Conservation (phyloP, 2,329 filamentous ascomycete genomes). For the Monilinia aucupariae region DNA sequence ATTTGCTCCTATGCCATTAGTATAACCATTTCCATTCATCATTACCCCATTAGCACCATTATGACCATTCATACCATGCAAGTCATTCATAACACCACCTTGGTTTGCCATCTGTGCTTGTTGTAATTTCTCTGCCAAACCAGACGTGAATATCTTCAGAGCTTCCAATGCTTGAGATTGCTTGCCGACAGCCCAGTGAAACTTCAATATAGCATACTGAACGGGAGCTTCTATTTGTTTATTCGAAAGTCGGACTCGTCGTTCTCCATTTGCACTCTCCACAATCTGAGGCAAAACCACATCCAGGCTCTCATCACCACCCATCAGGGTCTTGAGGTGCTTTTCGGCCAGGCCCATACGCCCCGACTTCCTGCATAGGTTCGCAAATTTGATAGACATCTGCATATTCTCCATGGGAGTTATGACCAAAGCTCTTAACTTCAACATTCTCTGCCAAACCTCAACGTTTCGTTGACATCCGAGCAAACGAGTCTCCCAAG, state of each 20-base stretch:
- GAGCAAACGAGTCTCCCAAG: conserved; percentile 92
- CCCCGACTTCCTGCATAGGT: conserved; percentile 92
- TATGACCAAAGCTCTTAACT: conserved; percentile 87
- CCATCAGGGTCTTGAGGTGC: conserved; percentile 85
- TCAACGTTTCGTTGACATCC: conserved; percentile 97
- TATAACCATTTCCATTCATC: conserved; percentile 41
- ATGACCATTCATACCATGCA: conserved; percentile 32
- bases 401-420: conserved; percentile 89
- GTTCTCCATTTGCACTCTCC: conserved; percentile 31
- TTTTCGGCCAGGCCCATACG: conserved; percentile 94
- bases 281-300: conserved; percentile 47
- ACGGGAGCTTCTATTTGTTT: conserved; percentile 58
- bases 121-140: conserved; percentile 43
- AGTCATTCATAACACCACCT: conserved; percentile 29
- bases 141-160: conserved; percentile 55
- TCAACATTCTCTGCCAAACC: conserved; percentile 97
- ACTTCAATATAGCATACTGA: conserved; percentile 95
- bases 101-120: conserved; percentile 30
- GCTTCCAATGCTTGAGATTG: conserved; percentile 54
- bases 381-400: conserved; percentile 99
- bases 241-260: conserved; percentile 19
- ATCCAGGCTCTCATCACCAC: conserved; percentile 59
- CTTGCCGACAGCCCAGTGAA: conserved; percentile 84
- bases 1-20: conserved; percentile 39
- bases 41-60: conserved; percentile 37